A percentile compares a stretch with the other conserved stretches of the same genome.
These are phyloP conservation scores for Rhizopogon vinicolor DNA, from an alignment of 768 basidiomycete genomes.

Conservation along the genomic window DNA sequence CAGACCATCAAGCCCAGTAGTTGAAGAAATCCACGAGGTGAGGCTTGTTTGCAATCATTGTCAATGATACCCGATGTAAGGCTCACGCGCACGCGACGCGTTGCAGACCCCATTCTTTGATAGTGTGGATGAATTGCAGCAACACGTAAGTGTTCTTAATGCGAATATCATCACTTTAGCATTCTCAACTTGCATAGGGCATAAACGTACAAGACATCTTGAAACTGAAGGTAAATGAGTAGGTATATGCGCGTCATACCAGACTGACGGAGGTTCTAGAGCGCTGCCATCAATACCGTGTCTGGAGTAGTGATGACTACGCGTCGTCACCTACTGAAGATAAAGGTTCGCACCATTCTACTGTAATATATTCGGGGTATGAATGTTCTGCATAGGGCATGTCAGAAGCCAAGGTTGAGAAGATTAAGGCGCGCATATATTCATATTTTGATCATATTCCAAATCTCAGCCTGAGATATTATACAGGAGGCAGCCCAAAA, in stretches of 20 bases:
- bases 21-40: conserved; percentile 42
- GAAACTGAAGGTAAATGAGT: conserved; percentile 71
- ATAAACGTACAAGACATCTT: conserved; percentile 94
- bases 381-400: conserved; percentile 56
- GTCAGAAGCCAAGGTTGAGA: conserved; percentile 97
- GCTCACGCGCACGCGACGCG: background rate
- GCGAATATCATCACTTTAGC: conserved; percentile 1
- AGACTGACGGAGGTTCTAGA: conserved; percentile 31
- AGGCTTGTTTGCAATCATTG: background rate
- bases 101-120: conserved; percentile 62
- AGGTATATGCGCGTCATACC: conserved; percentile 5
- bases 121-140: conserved; percentile 79
- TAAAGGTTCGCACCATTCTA: conserved; percentile 56
- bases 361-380: too few species aligned
- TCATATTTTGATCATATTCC: conserved; percentile 1
- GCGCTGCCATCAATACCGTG: conserved; percentile 78
- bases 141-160: conserved; percentile 48
- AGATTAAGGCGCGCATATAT: conserved; percentile 67
- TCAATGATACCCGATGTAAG: background rate
- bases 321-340: conserved; percentile 83
- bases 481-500: conserved; percentile 85
- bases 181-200: conserved; percentile 46
- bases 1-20: conserved; percentile 18
- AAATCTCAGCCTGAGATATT: background rate
- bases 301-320: conserved; percentile 92